Percentiles rank a stretch among this genome's conserved stretches.
Evolutionary conservation across 768 basidiomycete species (phyloP).

Genomic region (Pisolithus marmoratus): DNA sequence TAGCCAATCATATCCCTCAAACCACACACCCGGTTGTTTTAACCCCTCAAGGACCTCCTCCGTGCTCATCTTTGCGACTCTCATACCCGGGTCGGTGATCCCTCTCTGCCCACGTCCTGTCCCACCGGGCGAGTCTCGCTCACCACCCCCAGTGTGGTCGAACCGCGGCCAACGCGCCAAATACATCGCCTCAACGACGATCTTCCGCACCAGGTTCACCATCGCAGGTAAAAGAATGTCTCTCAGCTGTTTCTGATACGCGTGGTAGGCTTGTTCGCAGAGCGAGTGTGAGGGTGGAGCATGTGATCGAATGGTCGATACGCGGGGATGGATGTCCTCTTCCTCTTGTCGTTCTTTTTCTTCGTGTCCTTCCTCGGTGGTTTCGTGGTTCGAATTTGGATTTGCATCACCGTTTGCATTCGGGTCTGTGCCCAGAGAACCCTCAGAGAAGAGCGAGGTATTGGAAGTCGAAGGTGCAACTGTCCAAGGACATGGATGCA

Average conservation of each 20-base stretch:
- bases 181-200: conserved; percentile 55
- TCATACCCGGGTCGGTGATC: conserved; percentile 48
- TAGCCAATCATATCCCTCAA: conserved; percentile 65
- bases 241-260: conserved; percentile 54
- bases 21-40: conserved; percentile 59
- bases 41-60: conserved; percentile 58
- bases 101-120: too few relatives aligned
- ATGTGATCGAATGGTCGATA: conserved; percentile 41
- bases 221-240: conserved; percentile 59
- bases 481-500: conserved; percentile 64
- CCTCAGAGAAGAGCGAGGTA: too few relatives aligned
- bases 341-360: conserved; percentile 3
- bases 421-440: too few relatives aligned
- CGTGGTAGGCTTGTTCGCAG: conserved; percentile 59
- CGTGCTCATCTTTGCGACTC: conserved; percentile 47
- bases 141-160: too few relatives aligned
- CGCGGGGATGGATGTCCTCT: conserved; percentile 41
- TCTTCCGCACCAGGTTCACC: conserved; percentile 59
- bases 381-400: too few relatives aligned
- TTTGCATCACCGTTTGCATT: too few relatives aligned
- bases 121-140: too few relatives aligned
- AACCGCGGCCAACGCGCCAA: too few relatives aligned
- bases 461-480: conserved; percentile 9
- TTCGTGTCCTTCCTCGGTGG: too few relatives aligned
- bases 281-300: conserved; percentile 57